Evolutionary conservation across 768 basidiomycete genomes (phyloP).

Genomic region (Leccinum ochraceum): DNA sequence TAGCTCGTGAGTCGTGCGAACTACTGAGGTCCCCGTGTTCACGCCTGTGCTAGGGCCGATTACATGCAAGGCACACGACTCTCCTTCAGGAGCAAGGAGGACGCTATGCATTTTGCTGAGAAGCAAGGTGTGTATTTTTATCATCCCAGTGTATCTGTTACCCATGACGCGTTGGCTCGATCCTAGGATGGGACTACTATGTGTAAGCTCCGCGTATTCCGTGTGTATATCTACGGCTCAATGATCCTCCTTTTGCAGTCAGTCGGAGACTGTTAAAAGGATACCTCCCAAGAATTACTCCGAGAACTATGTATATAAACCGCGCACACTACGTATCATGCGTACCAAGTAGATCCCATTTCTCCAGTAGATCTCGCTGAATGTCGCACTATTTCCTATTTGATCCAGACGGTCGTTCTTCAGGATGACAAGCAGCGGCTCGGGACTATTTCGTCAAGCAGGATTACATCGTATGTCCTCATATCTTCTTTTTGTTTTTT

Average conservation of each 20-base stretch:
- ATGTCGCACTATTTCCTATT: background rate
- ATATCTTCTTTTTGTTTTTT: too few relatives aligned
- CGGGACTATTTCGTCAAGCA: too few relatives aligned
- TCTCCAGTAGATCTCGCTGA: background rate
- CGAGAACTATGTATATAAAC: constrained; percentile 88
- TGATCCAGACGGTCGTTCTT: background rate
- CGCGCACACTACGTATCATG: constrained; percentile 75
- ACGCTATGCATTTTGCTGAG: constrained; percentile 93
- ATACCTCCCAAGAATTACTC: constrained; percentile 87
- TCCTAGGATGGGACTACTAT: constrained; percentile 90
- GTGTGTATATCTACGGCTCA: constrained; percentile 8
- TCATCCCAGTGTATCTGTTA: background rate
- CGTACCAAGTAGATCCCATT: constrained; percentile 79
- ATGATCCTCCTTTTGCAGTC: constrained; percentile 37
- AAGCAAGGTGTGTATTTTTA: constrained; percentile 72
- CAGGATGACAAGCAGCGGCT: too few relatives aligned
- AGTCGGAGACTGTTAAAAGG: constrained; percentile 59
- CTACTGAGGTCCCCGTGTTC: background rate
- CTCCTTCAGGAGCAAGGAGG: constrained; percentile 83
- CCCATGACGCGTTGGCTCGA: constrained; percentile 3
- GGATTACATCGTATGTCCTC: too few relatives aligned
- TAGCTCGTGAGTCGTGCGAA: constrained; percentile 68
- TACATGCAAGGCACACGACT: constrained; percentile 93
- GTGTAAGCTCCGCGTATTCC: constrained; percentile 54
- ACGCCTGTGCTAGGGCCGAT: constrained; percentile 62